These are phyloP conservation scores for Cercospora beticola DNA, from an alignment of 2,329 filamentous ascomycete species.

Conservation along the genomic window DNA sequence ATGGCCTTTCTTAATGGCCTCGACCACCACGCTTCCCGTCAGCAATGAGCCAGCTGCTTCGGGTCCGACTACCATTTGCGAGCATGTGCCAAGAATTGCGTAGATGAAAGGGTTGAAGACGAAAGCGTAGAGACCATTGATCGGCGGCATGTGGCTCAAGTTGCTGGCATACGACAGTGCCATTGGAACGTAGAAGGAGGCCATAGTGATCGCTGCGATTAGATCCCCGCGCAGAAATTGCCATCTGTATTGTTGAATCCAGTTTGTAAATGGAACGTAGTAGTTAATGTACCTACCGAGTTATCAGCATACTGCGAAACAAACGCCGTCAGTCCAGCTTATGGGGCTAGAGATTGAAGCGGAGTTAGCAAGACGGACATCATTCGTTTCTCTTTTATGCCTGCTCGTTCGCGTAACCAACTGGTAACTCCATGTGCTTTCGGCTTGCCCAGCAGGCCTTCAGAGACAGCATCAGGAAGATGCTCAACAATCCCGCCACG, in stretches of 20 bases:
- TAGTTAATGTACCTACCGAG: slow-evolving; percentile 76
- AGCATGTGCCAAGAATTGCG: slow-evolving; percentile 84
- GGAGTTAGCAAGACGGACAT: slow-evolving; percentile 59
- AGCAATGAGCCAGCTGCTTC: slow-evolving; percentile 92
- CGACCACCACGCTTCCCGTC: slow-evolving; percentile 80
- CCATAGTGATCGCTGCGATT: slow-evolving; percentile 86
- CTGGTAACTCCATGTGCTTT: slow-evolving; percentile 73
- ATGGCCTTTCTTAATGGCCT: slow-evolving; percentile 68
- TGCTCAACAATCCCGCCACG: slow-evolving; percentile 41
- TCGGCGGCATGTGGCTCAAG: slow-evolving; percentile 85
- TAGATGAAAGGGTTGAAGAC: slow-evolving; percentile 91
- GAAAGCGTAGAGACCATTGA: slow-evolving; percentile 92
- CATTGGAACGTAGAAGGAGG: slow-evolving; percentile 99
- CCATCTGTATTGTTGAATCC: slow-evolving; percentile 84
- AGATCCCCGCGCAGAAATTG: slow-evolving; percentile 82
- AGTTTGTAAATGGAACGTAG: slow-evolving; percentile 87
- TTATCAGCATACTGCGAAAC: slow-evolving; percentile 24
- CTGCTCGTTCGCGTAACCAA: slow-evolving; percentile 69
- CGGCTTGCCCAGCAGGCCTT: slow-evolving; percentile 44
- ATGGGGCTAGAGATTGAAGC: neutral
- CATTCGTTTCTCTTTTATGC: slow-evolving; percentile 67
- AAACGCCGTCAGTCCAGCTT: neutral
- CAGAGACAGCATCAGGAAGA: slow-evolving; percentile 46
- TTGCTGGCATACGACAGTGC: slow-evolving; percentile 89
- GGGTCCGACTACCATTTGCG: slow-evolving; percentile 90